Conservation (phyloP, 2,329 filamentous ascomycete species). For the Bipolaris sorokiniana region DNA sequence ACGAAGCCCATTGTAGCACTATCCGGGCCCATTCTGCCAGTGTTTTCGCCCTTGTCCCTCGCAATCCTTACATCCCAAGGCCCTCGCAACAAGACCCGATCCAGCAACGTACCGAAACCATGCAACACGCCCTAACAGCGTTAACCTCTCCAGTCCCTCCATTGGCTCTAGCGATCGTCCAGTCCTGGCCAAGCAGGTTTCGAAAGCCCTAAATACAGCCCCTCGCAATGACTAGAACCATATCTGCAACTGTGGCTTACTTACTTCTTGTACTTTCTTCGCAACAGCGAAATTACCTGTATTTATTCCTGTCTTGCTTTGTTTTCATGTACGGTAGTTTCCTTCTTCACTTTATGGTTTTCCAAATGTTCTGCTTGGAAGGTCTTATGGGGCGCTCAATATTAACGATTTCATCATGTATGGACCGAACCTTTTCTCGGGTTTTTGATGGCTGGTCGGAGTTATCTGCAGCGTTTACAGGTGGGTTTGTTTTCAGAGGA, state of each 20-base stretch:
- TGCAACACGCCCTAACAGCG: conserved; percentile 6
- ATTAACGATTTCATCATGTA: conserved; percentile 9
- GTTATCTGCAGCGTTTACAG: conserved; percentile 3
- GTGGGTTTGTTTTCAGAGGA: not conserved
- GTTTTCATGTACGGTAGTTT: conserved; percentile 1
- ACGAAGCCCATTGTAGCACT: conserved; percentile 2
- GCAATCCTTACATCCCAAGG: conserved; percentile 1
- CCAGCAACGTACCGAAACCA: conserved; percentile 3
- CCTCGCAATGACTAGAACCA: not conserved
- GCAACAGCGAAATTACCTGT: not conserved
- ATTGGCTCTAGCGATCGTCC: conserved; percentile 1
- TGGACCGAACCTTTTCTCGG: conserved; percentile 3
- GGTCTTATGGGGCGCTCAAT: conserved; percentile 10
- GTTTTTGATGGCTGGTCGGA: conserved; percentile 1
- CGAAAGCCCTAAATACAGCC: not conserved
- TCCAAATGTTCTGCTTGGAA: conserved; percentile 11
- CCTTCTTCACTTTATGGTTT: not conserved
- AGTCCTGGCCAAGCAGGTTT: not conserved
- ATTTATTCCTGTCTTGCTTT: conserved; percentile 3
- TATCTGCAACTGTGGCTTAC: not conserved
- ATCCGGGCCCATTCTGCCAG: not conserved
- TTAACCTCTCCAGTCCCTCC: conserved; percentile 1
- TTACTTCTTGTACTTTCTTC: not conserved
- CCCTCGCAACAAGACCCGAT: not conserved
- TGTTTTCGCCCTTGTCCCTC: not conserved